Evolutionary conservation across 1,284 basidiomycete genomes (phyloP).

Genomic region (Ustilago cynodontis): DNA sequence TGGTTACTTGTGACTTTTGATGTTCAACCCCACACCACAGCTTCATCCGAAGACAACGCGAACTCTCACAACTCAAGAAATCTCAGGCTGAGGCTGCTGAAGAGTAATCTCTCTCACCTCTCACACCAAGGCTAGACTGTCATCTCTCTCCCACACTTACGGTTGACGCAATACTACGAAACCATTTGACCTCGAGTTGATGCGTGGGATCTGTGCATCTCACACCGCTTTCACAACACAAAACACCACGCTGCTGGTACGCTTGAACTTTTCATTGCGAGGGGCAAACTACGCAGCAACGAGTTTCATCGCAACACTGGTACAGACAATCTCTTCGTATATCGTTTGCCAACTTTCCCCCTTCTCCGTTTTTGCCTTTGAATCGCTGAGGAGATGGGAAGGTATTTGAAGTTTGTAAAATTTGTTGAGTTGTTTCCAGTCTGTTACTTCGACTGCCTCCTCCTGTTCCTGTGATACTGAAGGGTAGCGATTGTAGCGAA

Average conservation of each 20-base stretch:
- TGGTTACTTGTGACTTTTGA: background rate
- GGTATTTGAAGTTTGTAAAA: conserved; percentile 54
- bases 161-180: conserved; percentile 1
- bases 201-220: too few species aligned
- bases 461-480: background rate
- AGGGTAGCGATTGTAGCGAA: conserved; percentile 19
- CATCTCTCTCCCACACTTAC: background rate
- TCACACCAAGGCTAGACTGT: background rate
- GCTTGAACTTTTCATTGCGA: background rate
- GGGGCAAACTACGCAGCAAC: conserved; percentile 28
- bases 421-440: conserved; percentile 55
- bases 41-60: conserved; percentile 60
- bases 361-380: background rate
- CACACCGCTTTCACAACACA: background rate
- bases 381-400: conserved; percentile 6
- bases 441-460: conserved; percentile 22
- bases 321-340: conserved; percentile 48
- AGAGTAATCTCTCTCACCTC: conserved; percentile 12
- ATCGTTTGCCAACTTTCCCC: conserved; percentile 6
- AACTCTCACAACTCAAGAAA: conserved; percentile 55
- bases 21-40: conserved; percentile 11
- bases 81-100: conserved; percentile 33
- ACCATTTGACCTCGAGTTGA: too few species aligned
- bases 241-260: background rate
- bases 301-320: conserved; percentile 52